Evolutionary conservation across 306 rosid species (phyloP).

Genomic region (Trifolium subterraneum): DNA sequence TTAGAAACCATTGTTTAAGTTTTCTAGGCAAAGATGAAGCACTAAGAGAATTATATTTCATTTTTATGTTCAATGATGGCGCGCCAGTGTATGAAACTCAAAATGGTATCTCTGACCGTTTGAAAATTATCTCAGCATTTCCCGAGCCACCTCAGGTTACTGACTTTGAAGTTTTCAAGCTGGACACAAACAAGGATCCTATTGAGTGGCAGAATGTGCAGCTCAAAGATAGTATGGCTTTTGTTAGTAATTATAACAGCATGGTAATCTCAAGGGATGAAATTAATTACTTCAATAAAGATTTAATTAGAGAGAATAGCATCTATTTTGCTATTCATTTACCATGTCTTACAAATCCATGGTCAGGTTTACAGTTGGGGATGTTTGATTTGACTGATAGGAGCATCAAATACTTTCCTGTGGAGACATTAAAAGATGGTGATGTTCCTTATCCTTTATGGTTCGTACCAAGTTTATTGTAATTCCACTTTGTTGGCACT

Average conservation of each 20-base stretch:
- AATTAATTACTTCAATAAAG: background rate
- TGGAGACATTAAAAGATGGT: background rate
- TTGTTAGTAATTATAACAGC: background rate
- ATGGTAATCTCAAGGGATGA: background rate
- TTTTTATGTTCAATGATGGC: background rate
- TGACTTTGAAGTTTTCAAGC: background rate
- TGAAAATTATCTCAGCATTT: background rate
- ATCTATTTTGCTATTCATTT: background rate
- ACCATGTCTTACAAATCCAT: background rate
- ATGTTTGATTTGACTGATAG: background rate
- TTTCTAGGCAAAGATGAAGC: background rate
- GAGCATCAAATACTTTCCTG: background rate
- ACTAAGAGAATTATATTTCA: background rate
- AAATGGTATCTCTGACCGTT: background rate
- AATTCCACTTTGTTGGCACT: background rate
- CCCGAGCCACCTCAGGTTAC: background rate
- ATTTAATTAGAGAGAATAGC: constrained; percentile 1
- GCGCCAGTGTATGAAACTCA: background rate
- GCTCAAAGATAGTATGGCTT: background rate
- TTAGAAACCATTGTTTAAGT: too few relatives aligned
- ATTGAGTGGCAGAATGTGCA: background rate
- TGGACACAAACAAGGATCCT: background rate
- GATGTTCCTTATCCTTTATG: background rate
- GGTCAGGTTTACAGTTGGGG: too few relatives aligned
- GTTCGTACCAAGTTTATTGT: constrained; percentile 6